These are phyloP conservation scores for Globisporangium radiosum DNA, from an alignment of 352 stramenopile species.

Conservation along the genomic window DNA sequence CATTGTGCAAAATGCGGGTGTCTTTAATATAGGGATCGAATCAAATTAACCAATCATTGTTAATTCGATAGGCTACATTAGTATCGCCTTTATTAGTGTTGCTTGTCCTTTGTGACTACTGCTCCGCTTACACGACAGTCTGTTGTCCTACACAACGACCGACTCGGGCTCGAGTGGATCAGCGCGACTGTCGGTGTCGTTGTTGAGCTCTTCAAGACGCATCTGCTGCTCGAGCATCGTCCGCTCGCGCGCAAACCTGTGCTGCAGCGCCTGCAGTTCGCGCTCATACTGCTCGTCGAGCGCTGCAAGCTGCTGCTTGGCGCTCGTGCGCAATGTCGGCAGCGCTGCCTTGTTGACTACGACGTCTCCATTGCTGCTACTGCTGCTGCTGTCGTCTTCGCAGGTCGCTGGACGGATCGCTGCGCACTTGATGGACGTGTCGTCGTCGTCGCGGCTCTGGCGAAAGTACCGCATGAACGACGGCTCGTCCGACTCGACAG, in stretches of 20 bases:
- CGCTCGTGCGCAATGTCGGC: conserved; percentile 13
- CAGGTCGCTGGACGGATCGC: conserved; percentile 5
- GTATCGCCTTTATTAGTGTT: no score
- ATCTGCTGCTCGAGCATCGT: conserved; percentile 42
- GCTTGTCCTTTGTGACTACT: neutral
- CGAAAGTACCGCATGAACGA: conserved; percentile 86
- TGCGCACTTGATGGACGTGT: conserved; percentile 6
- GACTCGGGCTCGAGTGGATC: conserved; percentile 1
- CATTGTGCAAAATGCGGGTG: no score
- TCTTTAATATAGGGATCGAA: no score
- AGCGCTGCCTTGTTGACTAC: conserved; percentile 1
- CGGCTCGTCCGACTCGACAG: conserved; percentile 24
- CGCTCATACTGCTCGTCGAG: conserved; percentile 49
- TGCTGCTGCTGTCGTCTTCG: conserved; percentile 8
- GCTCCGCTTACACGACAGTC: neutral
- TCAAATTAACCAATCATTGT: no score
- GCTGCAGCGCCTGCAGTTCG: conserved; percentile 30
- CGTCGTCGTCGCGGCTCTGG: conserved; percentile 11
- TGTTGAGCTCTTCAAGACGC: conserved; percentile 18
- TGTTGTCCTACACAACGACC: conserved; percentile 10
- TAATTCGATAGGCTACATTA: no score
- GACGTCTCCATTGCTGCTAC: neutral
- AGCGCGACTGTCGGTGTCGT: neutral
- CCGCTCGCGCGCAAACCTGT: conserved; percentile 39
- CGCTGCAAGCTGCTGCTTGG: conserved; percentile 42